Evolutionary conservation across 2,329 filamentous ascomycete genomes (phyloP), one percentile per base, ranked within the genome.

Genomic region (Aurifilum marmelostoma): DNA sequence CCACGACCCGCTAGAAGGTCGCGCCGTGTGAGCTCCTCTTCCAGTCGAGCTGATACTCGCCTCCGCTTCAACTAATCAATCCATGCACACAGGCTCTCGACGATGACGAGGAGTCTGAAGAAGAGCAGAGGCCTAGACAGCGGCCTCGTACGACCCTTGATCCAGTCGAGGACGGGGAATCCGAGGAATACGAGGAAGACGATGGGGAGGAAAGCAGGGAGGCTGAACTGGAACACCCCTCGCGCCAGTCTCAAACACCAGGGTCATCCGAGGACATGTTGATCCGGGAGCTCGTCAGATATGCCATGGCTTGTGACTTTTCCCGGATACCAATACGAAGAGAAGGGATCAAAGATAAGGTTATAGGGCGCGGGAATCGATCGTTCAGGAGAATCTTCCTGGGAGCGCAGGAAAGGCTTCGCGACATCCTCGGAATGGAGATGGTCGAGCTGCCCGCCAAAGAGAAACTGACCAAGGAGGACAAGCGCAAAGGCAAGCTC

Each of bases 401-500:
- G 0, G 83, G 87, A 54, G 93, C 95, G 56, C 95, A 99, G 78
- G 80, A 83, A 43, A 87, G 92, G 73, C 82, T 99, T 50, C 83
- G 85, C 62, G 81, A 82, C 1, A 85, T 90, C 1, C 98, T 97
- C 80, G 96, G 96, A n/a, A 97, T 98, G 94, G 87, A 94, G 77
- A 87, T 99, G 84, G 85, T 88, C 4, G 94, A 97, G 80, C 83
- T 98, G 63, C 94, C 96, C 0, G 83, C 87, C 1, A 88, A 87
- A 75, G 95, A 97, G 75, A 97, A 94, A 79, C 86, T 92, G 63
- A 93, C 93, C 0, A 80, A 97, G 43, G 89, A 89, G 69, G 92
- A 97, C 72, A 88, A 87, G 76, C 88, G 93, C 74, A 90, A 92
- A 84, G 92, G 91, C 90, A 80, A 71, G 81, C 76, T 66, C 50